Evolutionary conservation across 768 basidiomycete species (phyloP), one percentile per base, ranked within the genome.

Genomic region (Tulasnella sp.): DNA sequence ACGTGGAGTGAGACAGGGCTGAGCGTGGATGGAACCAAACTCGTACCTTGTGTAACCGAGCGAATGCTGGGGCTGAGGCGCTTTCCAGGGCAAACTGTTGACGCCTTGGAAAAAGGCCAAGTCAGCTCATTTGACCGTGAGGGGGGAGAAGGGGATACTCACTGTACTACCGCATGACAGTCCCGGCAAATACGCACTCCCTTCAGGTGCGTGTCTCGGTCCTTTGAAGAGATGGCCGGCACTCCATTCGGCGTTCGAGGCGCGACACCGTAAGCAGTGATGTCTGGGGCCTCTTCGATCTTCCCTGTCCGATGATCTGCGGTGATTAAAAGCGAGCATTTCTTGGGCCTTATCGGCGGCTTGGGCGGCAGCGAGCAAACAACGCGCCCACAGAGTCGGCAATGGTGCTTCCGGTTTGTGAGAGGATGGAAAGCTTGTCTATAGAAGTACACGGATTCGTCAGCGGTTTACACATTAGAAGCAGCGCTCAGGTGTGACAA

Each of bases 381-480:
- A 58, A 98, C 94, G 79, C 92, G 89, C 0, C 97, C 97, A 83
- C 97, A 99, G 20, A 98, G 88, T 12, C 97, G 92, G 85, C 97
- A 99, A 84, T 99, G 97, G 83, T 99, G 97, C 86, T 97, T 97
- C 20, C 97, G 92, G 83, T 96, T 97, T 0, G 96, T 95, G 3
- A 99, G 86, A 0, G 94, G 91, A 84, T 96, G 94, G 84, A 99
- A 99, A 1, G 93, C 90, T 1, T 87, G 75, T 90, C 89, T 82
- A 91, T 91, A 31, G 8, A 75, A 44, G 16, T 12, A 82, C 9
- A n/a, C 46, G 72, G 44, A 34, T 28, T 60, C 14, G 54, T 41
- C 24, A 64, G 20, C 54, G 20, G n/a, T 58, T 22, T 58, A 64
- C 24, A 12, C 60, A 8, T 31, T 28, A 24, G 60, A 64, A 28